A percentile compares a stretch with the other conserved stretches of the same genome.
These are phyloP conservation scores for Wickerhamiella infanticola DNA, from an alignment of 1,139 yeast species.

Conservation along the genomic window DNA sequence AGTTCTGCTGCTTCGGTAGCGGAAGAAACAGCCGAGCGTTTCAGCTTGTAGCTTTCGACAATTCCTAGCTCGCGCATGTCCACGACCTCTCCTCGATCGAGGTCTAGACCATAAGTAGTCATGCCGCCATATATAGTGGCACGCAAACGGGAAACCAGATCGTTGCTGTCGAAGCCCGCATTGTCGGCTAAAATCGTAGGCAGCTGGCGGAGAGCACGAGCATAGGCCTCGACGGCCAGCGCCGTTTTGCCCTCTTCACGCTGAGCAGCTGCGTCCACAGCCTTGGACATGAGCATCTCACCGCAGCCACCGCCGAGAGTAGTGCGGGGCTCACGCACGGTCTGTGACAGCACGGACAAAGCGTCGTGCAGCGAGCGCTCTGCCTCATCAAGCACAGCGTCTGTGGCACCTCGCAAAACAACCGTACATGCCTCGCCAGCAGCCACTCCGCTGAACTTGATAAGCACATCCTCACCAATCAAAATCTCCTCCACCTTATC, in stretches of 20 bases:
- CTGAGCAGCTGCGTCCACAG: constrained; percentile 91
- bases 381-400: constrained; percentile 89
- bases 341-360: constrained; percentile 83
- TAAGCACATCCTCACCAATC: constrained; percentile 76
- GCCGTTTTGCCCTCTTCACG: constrained; percentile 89
- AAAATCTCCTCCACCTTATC: constrained; percentile 79
- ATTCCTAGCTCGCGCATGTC: constrained; percentile 92
- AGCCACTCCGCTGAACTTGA: constrained; percentile 86
- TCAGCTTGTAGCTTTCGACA: constrained; percentile 82
- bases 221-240: constrained; percentile 87
- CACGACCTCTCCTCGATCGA: constrained; percentile 67
- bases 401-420: constrained; percentile 93
- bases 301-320: constrained; percentile 97
- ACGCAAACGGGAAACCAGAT: constrained; percentile 77
- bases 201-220: constrained; percentile 81
- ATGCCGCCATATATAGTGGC: constrained; percentile 88
- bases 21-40: constrained; percentile 86
- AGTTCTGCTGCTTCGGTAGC: constrained; percentile 98
- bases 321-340: constrained; percentile 87
- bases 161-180: constrained; percentile 93
- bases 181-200: constrained; percentile 94
- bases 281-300: constrained; percentile 96
- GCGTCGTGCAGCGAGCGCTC: constrained; percentile 98
- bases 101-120: constrained; percentile 79
- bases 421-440: constrained; percentile 96